phyloP scores from a whole-genome alignment of 2,329 filamentous ascomycete species.

The Xylaria sp. region DNA sequence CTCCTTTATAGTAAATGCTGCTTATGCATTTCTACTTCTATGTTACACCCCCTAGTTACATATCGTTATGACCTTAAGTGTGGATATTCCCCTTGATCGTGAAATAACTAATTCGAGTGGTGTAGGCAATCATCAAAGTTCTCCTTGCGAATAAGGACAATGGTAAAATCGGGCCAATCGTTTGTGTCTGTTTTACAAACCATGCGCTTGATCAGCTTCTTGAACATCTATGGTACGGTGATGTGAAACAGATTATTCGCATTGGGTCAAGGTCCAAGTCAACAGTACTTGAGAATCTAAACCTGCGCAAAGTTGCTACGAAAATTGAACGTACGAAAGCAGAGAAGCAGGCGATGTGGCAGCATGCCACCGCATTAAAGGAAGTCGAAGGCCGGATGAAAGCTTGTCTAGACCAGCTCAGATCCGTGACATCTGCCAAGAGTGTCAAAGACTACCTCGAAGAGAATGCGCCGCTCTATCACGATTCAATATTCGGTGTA shows the following conservation, averaged over 20 bases:
- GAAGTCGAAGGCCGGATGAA: constrained; percentile 8
- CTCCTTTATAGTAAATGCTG: too few species aligned
- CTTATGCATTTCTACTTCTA: too few species aligned
- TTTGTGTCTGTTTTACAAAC: constrained; percentile 55
- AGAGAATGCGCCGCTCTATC: background rate
- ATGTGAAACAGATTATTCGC: constrained; percentile 56
- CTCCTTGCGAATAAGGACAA: constrained; percentile 48
- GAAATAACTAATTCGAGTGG: background rate
- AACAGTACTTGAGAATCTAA: constrained; percentile 49
- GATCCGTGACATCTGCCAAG: constrained; percentile 3
- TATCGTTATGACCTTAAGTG: too few species aligned
- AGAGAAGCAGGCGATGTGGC: constrained; percentile 40
- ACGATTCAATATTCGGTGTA: constrained; percentile 10
- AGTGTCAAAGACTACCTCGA: constrained; percentile 26
- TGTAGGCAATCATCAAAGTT: constrained; percentile 51
- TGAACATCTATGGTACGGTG: constrained; percentile 57
- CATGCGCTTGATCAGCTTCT: constrained; percentile 60
- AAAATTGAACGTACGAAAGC: constrained; percentile 40
- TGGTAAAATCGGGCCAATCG: constrained; percentile 50
- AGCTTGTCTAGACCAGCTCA: constrained; percentile 5
- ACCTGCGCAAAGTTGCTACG: constrained; percentile 46
- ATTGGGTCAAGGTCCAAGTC: constrained; percentile 63
- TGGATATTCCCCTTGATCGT: background rate
- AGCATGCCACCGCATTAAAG: constrained; percentile 23
- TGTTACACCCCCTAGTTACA: too few species aligned